A percentile compares a stretch with the other conserved stretches of the same genome.
Conservation (phyloP, 2,329 filamentous ascomycete genomes). For the Fusarium clavum region DNA sequence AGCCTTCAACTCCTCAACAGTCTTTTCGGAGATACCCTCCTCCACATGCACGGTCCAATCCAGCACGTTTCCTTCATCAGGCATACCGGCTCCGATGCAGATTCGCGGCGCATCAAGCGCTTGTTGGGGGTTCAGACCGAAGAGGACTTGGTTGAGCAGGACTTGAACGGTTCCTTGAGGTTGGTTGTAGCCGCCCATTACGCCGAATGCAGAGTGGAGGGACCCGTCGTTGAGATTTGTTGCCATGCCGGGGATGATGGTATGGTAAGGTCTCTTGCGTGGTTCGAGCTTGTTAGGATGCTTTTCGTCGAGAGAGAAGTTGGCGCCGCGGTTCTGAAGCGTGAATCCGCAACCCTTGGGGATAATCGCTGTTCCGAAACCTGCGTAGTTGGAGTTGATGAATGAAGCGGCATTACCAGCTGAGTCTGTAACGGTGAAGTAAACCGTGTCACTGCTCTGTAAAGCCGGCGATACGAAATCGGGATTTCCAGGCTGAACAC, state of each 20-base stretch:
- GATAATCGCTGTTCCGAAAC: slow-evolving; percentile 89
- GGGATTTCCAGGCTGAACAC: slow-evolving; percentile 72
- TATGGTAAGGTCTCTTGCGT: slow-evolving; percentile 93
- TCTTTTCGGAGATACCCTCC: slow-evolving; percentile 79
- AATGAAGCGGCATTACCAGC: slow-evolving; percentile 93
- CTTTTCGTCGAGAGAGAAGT: slow-evolving; percentile 76
- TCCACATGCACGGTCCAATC: slow-evolving; percentile 81
- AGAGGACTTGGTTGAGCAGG: slow-evolving; percentile 87
- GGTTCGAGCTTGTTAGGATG: slow-evolving; percentile 87
- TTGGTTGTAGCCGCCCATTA: slow-evolving; percentile 99
- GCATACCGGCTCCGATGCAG: slow-evolving; percentile 82
- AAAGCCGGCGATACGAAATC: slow-evolving; percentile 75
- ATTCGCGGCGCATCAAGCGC: slow-evolving; percentile 92
- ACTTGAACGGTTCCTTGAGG: slow-evolving; percentile 97
- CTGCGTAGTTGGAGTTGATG: slow-evolving; percentile 94
- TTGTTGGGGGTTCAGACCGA: slow-evolving; percentile 83
- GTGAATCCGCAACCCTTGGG: slow-evolving; percentile 90
- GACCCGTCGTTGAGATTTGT: slow-evolving; percentile 80
- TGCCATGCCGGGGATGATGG: slow-evolving; percentile 93
- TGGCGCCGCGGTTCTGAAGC: slow-evolving; percentile 90
- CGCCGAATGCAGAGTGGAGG: slow-evolving; percentile 88
- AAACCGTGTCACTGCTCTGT: slow-evolving; percentile 90
- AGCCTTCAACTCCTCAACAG: slow-evolving; percentile 72
- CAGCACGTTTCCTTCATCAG: slow-evolving; percentile 67
- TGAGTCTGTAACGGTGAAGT: slow-evolving; percentile 86